Evolutionary conservation across 352 stramenopile species (phyloP).

Genomic region (Blastocystis sp.): DNA sequence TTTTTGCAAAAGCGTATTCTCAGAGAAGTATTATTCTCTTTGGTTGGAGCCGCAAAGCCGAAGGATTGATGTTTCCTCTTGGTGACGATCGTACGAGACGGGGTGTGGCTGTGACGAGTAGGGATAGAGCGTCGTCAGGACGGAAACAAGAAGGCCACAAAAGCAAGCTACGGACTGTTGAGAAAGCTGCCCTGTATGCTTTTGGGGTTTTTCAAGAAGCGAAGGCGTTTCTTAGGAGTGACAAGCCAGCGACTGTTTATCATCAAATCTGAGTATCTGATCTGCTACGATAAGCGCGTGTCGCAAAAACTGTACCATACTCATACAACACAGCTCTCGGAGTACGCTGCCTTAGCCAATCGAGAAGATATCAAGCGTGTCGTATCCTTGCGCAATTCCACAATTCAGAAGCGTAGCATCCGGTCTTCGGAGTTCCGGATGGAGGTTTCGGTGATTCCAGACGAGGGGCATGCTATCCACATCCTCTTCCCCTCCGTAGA

Average conservation of each 20-base stretch:
- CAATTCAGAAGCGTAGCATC: background rate
- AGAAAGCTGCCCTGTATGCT: conserved; percentile 59
- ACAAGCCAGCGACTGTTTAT: conserved; percentile 65
- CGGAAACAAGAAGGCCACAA: conserved; percentile 3
- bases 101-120: background rate
- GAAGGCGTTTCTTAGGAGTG: conserved; percentile 24
- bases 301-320: conserved; percentile 20
- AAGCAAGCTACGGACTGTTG: conserved; percentile 58
- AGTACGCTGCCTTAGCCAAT: conserved; percentile 39
- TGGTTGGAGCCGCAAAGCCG: conserved; percentile 3
- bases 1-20: conserved; percentile 4
- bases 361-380: conserved; percentile 71
- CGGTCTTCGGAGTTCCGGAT: background rate
- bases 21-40: background rate
- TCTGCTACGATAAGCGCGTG: conserved; percentile 63
- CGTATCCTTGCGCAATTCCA: conserved; percentile 11
- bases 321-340: background rate
- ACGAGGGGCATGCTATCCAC: background rate
- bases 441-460: background rate
- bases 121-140: background rate
- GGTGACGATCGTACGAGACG: background rate
- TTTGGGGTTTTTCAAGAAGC: conserved; percentile 50
- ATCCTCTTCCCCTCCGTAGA: conserved; percentile 49
- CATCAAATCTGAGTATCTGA: conserved; percentile 73
- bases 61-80: background rate